phyloP scores from a whole-genome alignment of 768 basidiomycete species.

The Podaxis rugospora region DNA sequence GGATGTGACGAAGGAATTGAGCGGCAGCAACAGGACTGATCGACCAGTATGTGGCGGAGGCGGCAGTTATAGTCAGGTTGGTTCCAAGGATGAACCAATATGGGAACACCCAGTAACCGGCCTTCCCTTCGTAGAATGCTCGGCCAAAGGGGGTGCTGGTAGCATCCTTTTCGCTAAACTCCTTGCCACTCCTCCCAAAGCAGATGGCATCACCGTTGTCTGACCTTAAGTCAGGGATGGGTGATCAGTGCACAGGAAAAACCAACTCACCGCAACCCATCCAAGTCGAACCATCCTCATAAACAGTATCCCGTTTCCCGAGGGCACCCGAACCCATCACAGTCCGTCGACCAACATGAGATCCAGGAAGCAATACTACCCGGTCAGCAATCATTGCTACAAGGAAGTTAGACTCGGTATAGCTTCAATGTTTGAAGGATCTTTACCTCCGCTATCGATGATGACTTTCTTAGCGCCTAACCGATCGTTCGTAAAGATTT shows the following conservation, averaged over 20 bases:
- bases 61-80: constrained; percentile 31
- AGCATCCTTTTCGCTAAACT: constrained; percentile 19
- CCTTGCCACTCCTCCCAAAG: constrained; percentile 23
- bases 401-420: not conserved
- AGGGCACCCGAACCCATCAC: constrained; percentile 47
- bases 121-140: constrained; percentile 37
- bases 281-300: constrained; percentile 42
- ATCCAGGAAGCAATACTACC: constrained; percentile 40
- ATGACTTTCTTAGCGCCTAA: constrained; percentile 34
- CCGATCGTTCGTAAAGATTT: constrained; percentile 39
- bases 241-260: not conserved
- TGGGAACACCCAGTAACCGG: constrained; percentile 36
- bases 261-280: constrained; percentile 36
- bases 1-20: constrained; percentile 30
- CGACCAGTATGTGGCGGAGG: constrained; percentile 39
- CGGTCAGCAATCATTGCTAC: constrained; percentile 48
- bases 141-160: constrained; percentile 38
- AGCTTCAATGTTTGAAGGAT: not conserved
- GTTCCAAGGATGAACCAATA: constrained; percentile 30
- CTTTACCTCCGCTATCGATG: constrained; percentile 34
- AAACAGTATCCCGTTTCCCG: constrained; percentile 34
- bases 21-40: constrained; percentile 33
- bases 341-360: constrained; percentile 32
- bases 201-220: constrained; percentile 38
- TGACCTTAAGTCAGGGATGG: constrained; percentile 5